A percentile compares a stretch with the other conserved stretches of the same genome.
phyloP scores from a whole-genome alignment of 768 basidiomycete species.

The Phaeotremella fagi region DNA sequence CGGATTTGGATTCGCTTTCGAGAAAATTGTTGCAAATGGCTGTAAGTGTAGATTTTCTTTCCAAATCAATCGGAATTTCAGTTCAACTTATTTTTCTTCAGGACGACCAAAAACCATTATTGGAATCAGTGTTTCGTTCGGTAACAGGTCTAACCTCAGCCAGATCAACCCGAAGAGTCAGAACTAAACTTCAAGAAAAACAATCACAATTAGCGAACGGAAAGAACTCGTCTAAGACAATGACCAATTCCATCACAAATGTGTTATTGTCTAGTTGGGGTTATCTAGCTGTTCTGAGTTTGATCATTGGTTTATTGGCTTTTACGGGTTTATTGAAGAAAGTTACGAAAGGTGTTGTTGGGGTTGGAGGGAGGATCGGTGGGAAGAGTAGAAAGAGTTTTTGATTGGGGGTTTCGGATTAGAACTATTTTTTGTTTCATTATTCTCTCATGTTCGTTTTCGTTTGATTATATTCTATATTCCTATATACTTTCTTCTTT shows the following conservation, averaged over 20 bases:
- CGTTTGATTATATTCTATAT: too few species aligned
- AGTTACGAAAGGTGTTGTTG: neutral
- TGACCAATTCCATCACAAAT: too few species aligned
- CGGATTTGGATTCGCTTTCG: constrained; percentile 17
- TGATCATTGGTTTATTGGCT: neutral
- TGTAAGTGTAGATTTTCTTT: constrained; percentile 10
- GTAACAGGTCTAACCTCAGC: neutral
- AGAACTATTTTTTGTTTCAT: neutral
- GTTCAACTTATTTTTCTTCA: neutral
- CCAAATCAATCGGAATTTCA: neutral
- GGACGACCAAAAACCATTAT: constrained; percentile 9
- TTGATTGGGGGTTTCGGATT: neutral
- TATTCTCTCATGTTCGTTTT: too few species aligned
- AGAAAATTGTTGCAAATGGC: constrained; percentile 12
- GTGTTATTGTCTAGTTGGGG: too few species aligned
- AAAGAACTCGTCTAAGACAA: too few species aligned
- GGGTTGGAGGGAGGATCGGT: neutral
- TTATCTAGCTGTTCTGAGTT: neutral
- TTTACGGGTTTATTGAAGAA: neutral
- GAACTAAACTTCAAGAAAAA: neutral
- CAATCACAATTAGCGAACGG: neutral
- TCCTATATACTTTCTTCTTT: too few species aligned
- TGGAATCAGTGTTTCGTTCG: constrained; percentile 11
- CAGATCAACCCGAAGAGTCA: neutral
- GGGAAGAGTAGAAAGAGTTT: neutral